A percentile compares a stretch with the other conserved stretches of the same genome.
phyloP scores from a whole-genome alignment of 176 grass and related monocot species.

The Musa itinerans region DNA sequence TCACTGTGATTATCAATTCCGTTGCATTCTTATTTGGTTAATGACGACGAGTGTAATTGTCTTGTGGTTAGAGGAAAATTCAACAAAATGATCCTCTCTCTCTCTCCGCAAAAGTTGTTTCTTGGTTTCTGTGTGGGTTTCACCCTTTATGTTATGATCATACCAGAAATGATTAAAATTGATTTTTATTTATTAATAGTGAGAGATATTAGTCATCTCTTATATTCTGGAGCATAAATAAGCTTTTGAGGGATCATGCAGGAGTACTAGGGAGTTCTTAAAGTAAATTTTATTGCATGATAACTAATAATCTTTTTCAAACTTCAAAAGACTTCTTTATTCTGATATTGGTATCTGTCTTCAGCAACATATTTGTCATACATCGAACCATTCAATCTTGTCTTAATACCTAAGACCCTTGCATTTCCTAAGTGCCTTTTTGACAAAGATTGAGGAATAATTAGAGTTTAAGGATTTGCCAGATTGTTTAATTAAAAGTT shows the following conservation, averaged over 20 bases:
- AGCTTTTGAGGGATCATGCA: background rate
- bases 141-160: too few species aligned
- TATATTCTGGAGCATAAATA: background rate
- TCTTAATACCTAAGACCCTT: background rate
- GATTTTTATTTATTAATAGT: background rate
- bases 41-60: too few species aligned
- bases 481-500: background rate
- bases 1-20: too few species aligned
- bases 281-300: background rate
- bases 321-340: too few species aligned
- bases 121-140: too few species aligned
- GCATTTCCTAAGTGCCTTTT: background rate
- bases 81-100: too few species aligned
- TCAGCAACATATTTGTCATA: background rate
- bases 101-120: too few species aligned
- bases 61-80: too few species aligned
- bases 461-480: background rate
- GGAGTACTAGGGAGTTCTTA: background rate
- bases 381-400: background rate
- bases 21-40: too few species aligned
- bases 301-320: too few species aligned
- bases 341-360: background rate
- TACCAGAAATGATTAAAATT: too few species aligned
- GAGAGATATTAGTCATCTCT: background rate
- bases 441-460: background rate